Conservation (phyloP, 148 eudicot genomes). For the Selenicereus undatus region DNA sequence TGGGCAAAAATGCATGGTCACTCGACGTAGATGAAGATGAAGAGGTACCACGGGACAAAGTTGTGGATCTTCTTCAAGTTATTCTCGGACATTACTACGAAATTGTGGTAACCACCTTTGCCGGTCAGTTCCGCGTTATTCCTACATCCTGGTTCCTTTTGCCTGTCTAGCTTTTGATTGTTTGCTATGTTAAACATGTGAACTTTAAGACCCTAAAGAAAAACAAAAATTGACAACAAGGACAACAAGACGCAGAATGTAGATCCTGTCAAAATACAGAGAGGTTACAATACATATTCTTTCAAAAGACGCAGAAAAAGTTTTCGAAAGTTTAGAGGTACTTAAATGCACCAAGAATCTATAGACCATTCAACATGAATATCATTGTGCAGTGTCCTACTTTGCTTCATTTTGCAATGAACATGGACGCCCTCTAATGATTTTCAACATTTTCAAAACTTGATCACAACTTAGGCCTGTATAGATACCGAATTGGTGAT, state of each 20-base stretch:
- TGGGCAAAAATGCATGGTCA: slow-evolving; percentile 43
- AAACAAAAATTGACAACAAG: no score
- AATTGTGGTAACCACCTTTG: slow-evolving; percentile 73
- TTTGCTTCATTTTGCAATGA: not conserved
- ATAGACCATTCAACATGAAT: no score
- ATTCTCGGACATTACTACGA: slow-evolving; percentile 56
- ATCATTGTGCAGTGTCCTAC: no score
- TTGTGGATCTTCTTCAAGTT: slow-evolving; percentile 60
- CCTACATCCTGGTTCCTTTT: not conserved
- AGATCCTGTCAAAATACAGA: no score
- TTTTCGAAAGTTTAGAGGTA: no score
- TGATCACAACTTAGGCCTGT: slow-evolving; percentile 36
- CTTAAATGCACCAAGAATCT: no score
- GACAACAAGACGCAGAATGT: no score
- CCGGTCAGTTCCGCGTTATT: slow-evolving; percentile 38
- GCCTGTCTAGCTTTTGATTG: not conserved
- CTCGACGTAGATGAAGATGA: slow-evolving; percentile 40
- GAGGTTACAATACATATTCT: no score
- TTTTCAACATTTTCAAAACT: not conserved
- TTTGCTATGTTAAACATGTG: not conserved
- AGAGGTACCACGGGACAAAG: slow-evolving; percentile 31
- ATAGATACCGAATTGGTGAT: slow-evolving; percentile 70
- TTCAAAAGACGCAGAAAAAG: no score
- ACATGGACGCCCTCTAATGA: not conserved
- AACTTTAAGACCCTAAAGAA: not conserved